Evolutionary conservation across 1,284 basidiomycete species (phyloP).

Genomic region (Ceratobasidium sp.): DNA sequence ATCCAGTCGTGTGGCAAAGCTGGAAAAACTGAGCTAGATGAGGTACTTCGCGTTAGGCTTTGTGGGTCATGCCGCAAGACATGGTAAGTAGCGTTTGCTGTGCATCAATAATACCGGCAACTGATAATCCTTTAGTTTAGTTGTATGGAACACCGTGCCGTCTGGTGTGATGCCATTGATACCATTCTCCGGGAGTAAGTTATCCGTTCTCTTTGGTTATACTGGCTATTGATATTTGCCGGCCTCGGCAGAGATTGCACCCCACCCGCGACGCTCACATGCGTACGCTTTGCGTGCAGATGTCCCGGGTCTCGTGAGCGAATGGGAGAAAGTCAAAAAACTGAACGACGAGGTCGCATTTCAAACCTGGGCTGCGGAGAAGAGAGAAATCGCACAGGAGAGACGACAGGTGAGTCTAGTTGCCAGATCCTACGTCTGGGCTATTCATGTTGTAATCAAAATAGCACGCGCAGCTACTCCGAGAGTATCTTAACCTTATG

Average conservation of each 20-base stretch:
- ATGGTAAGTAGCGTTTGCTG: neutral
- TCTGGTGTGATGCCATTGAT: constrained; percentile 2
- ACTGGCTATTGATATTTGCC: neutral
- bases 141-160: constrained; percentile 9
- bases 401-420: neutral
- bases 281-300: constrained; percentile 5
- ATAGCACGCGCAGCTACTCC: constrained; percentile 4
- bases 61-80: constrained; percentile 1
- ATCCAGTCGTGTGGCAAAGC: constrained; percentile 1
- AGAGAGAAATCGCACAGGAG: constrained; percentile 1
- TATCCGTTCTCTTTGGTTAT: neutral
- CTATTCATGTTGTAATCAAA: neutral
- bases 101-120: neutral
- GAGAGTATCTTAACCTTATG: neutral
- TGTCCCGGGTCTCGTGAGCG: neutral
- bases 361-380: constrained; percentile 14
- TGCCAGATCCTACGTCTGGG: neutral
- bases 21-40: neutral
- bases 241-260: neutral
- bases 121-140: neutral
- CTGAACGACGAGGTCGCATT: neutral
- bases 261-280: constrained; percentile 8
- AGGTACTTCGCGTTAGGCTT: neutral
- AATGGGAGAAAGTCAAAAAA: constrained; percentile 1
- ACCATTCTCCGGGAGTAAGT: constrained; percentile 3